Conservation (phyloP, 169 alveolate genomes). For the Plasmodium ovale region DNA sequence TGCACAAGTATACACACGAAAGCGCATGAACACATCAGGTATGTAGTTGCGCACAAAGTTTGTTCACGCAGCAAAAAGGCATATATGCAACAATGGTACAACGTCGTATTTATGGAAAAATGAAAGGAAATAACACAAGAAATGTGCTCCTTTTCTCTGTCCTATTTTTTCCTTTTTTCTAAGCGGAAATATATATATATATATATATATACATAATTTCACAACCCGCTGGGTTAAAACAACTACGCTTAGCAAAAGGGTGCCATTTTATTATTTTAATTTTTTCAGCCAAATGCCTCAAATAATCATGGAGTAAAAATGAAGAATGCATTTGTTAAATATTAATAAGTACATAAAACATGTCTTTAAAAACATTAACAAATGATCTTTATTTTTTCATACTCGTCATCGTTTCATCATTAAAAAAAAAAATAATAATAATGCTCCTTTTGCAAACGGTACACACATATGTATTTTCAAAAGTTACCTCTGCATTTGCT, state of each 20-base stretch:
- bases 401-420: slow-evolving; percentile 77
- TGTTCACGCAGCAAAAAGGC: not conserved
- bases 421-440: slow-evolving; percentile 51
- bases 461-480: slow-evolving; percentile 76
- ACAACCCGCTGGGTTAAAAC: not conserved
- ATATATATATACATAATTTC: not conserved
- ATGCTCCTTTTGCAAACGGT: slow-evolving; percentile 19
- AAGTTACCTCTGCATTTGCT: slow-evolving; percentile 95
- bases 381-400: slow-evolving; percentile 75
- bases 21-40: not conserved
- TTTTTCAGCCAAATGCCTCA: slow-evolving; percentile 88
- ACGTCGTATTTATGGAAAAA: not conserved
- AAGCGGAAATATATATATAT: not conserved
- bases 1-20: not conserved
- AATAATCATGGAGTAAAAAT: slow-evolving; percentile 81
- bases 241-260: too few relatives aligned
- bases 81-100: not conserved
- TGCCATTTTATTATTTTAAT: slow-evolving; percentile 38
- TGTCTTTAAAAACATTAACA: slow-evolving; percentile 65
- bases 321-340: slow-evolving; percentile 44
- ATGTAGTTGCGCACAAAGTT: not conserved
- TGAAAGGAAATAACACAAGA: not conserved
- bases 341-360: slow-evolving; percentile 81
- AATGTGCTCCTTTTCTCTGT: not conserved
- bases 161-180: not conserved